Base-by-base conservation (phyloP, 768 basidiomycete species). In the Polyporus arcularius region DNA sequence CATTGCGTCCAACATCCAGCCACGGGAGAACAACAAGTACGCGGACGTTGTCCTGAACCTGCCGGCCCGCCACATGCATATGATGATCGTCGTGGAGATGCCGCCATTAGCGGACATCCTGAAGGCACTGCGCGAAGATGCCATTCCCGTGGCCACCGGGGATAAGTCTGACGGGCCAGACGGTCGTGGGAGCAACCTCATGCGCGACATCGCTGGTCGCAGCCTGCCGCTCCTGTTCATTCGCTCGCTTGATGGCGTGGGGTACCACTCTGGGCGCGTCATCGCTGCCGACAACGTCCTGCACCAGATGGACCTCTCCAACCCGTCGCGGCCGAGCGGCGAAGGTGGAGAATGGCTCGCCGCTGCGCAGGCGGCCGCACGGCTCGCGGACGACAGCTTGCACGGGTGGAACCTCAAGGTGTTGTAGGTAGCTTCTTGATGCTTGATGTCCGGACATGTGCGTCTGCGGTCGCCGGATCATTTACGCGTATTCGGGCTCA, bases 231-330 rank as follows among this genome's bases (percentile, higher is more conserved):
- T 94, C 65, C 72, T 94, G 41, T 94, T 94, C 70, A 92, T 94
- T 58, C 85, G 92, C 35, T 79, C 88, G 15, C 83, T 78, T 43
- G 92, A 94, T 67, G 91, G 93, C n/a, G 86, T 94, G 32, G 92
- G 92, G 4, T 94, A 93, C 72, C 90, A 93, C 71, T 93, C 93
- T 21, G 92, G 92, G 40, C 84, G 91, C 63, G 90, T 88, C 45
- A 85, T 94, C 59, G 82, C 90, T 16, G 90, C 89, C 70, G 92
- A 94, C 71, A 90, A 90, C 68, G 82, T 90, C 16, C 90, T 91
- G 73, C 85, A 87, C 67, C 73, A 78, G 15, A 81, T 92, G 74
- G 87, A 89, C 68, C 76, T 92, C 51, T 80, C 86, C 68, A 72
- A 62, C 21, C 64, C 72, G 18, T 69, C 40, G 48, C 73, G 81